Base-by-base conservation (phyloP, 2,329 filamentous ascomycete species). In the Elsinoe ampelina region DNA sequence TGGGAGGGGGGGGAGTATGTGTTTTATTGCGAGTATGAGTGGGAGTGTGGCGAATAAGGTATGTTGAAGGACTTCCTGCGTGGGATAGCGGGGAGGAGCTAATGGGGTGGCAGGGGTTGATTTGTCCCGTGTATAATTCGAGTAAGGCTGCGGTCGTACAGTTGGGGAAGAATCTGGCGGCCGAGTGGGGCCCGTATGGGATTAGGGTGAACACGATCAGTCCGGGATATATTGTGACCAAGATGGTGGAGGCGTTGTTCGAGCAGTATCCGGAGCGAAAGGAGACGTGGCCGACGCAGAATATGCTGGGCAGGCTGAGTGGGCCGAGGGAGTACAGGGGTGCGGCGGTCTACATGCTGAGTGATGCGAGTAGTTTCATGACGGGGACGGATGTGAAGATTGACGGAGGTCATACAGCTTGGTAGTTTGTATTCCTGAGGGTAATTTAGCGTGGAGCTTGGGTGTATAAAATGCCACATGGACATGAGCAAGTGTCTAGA, bases 241-340 rank as follows among this genome's bases (percentile, higher is more conserved):
- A 85, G 19, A 95, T 95, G 90, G 87, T 92, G 1, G 81, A 88
- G 67, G 80, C 81, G 58, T 79, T 95, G 32, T 93, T 95, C 65
- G 78, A 83, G 61, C 78, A 86, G 61, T 87, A 81, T 62, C 89
- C 89, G 0, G 86, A 90, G 65, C 77, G 73, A 32, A 68, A 65
- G 57, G 66, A 67, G n/a, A 79, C 84, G 59, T 95, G 90, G 90
- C 82, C 87, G 13, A 85, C 79, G 64, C 84, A 92, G 71, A 95
- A 95, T 71, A 93, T 95, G 89, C 76, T 95, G 55, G 83, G 70
- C 20, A 66, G 69, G 61, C 59, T 72, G 55, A 69, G 66, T 55
- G 59, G 62, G 51, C 69, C 70, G 1, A 60, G 68, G 42, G 70
- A 72, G 59, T 72, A 71, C 59, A 61, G 68, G 32, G 70, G 70